Conservation (phyloP, 108 stramenopile genomes). For the Asterionellopsis glacialis region DNA sequence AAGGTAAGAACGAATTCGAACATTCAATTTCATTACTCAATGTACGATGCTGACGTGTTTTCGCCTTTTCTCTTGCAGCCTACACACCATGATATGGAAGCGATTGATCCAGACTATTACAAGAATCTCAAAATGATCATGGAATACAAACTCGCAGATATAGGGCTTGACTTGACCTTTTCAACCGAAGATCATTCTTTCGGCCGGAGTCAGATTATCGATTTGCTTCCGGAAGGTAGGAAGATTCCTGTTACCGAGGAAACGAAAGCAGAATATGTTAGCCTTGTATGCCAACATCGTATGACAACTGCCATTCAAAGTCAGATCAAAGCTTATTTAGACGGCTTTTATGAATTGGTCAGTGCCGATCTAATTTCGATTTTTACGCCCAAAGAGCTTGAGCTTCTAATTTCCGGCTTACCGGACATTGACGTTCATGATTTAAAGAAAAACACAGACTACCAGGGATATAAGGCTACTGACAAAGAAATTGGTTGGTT, state of each 20-base stretch:
- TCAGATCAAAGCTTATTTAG: slow-evolving; percentile 94
- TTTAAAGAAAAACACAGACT: slow-evolving; percentile 91
- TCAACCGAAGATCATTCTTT: slow-evolving; percentile 83
- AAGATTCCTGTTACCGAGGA: slow-evolving; percentile 91
- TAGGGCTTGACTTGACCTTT: slow-evolving; percentile 93
- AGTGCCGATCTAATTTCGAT: slow-evolving; percentile 89
- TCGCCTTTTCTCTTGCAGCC: slow-evolving; percentile 27
- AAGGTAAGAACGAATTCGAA: slow-evolving; percentile 22
- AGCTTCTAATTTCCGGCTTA: slow-evolving; percentile 95
- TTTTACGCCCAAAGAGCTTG: slow-evolving; percentile 94
- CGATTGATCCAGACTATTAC: slow-evolving; percentile 98
- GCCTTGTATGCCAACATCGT: slow-evolving; percentile 91
- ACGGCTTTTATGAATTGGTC: slow-evolving; percentile 96
- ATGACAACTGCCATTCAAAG: slow-evolving; percentile 93
- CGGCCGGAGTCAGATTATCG: slow-evolving; percentile 77
- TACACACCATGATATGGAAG: slow-evolving; percentile 95
- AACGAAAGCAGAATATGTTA: slow-evolving; percentile 91
- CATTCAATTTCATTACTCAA: not conserved
- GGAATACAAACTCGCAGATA: slow-evolving; percentile 87
- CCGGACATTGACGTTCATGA: slow-evolving; percentile 95
- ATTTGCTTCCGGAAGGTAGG: slow-evolving; percentile 90
- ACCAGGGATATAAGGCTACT: slow-evolving; percentile 79
- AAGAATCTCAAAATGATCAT: slow-evolving; percentile 92
- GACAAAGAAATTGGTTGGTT: slow-evolving; percentile 95
- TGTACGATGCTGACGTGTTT: not conserved